Conservation (phyloP, 306 rosid genomes). For the Lathyrus oleraceus region DNA sequence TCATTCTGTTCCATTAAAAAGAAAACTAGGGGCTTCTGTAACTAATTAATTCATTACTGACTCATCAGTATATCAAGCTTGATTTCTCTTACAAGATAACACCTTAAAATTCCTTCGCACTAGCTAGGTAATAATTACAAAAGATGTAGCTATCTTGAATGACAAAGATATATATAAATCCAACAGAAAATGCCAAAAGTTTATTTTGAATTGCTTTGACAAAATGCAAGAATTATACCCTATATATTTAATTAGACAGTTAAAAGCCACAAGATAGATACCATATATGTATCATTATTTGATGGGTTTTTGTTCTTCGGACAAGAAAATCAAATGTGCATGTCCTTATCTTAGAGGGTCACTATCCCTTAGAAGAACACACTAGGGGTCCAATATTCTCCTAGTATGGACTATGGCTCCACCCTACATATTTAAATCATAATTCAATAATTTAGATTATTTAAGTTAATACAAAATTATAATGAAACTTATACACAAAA, state of each 20-base stretch:
- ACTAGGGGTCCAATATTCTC: slow-evolving; percentile 67
- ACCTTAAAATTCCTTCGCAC: slow-evolving; percentile 1
- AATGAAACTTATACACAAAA: too few relatives aligned
- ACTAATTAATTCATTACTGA: slow-evolving; percentile 11
- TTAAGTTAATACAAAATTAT: too few relatives aligned
- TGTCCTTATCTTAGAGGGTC: slow-evolving; percentile 71
- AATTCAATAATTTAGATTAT: too few relatives aligned
- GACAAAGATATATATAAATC: slow-evolving; percentile 25
- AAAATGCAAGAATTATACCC: slow-evolving; percentile 31
- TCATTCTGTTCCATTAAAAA: slow-evolving; percentile 2
- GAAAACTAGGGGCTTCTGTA: slow-evolving; percentile 22
- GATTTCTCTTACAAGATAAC: slow-evolving; percentile 18
- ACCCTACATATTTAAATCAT: slow-evolving; percentile 28
- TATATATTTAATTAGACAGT: slow-evolving; percentile 34
- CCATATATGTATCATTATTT: slow-evolving; percentile 40
- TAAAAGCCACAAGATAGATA: slow-evolving; percentile 30
- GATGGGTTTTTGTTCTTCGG: slow-evolving; percentile 53
- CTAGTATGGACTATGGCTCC: slow-evolving; percentile 47
- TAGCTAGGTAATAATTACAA: slow-evolving; percentile 28
- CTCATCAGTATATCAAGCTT: slow-evolving; percentile 20
- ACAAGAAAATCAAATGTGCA: slow-evolving; percentile 53
- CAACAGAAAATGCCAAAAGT: slow-evolving; percentile 39
- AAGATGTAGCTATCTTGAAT: slow-evolving; percentile 29
- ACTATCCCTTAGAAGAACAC: slow-evolving; percentile 55
- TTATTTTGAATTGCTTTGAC: slow-evolving; percentile 38